Evolutionary conservation across 2,329 filamentous ascomycete species (phyloP).

Genomic region (Apiospora rasikravindrae): DNA sequence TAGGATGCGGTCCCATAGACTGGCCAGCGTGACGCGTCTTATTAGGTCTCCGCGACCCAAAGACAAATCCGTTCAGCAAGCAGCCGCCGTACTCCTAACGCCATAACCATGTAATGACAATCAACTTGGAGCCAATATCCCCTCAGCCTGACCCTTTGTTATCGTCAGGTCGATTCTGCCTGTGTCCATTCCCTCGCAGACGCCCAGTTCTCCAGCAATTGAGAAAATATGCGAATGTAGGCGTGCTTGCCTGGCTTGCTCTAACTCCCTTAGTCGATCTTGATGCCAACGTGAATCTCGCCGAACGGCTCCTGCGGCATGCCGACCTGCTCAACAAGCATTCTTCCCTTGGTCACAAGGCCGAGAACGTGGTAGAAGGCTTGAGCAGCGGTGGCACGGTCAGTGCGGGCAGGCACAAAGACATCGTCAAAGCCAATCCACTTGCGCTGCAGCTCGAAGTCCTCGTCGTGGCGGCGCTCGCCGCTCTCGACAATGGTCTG

Average conservation of each 20-base stretch:
- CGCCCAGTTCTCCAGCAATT: neutral
- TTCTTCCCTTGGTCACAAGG: constrained; percentile 68
- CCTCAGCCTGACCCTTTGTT: neutral
- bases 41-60: neutral
- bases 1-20: neutral
- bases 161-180: neutral
- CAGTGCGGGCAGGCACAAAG: constrained; percentile 61
- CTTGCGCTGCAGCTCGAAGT: constrained; percentile 38
- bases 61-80: neutral
- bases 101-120: neutral
- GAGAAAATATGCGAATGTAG: no score
- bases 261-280: constrained; percentile 24
- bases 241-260: neutral
- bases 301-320: constrained; percentile 49
- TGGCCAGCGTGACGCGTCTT: neutral
- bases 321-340: constrained; percentile 65
- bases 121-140: neutral
- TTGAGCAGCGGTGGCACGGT: constrained; percentile 70
- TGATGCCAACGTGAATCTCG: constrained; percentile 51
- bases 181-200: neutral
- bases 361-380: constrained; percentile 77
- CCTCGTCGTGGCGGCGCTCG: constrained; percentile 37
- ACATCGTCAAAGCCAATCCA: constrained; percentile 73
- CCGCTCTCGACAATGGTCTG: constrained; percentile 39
- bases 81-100: neutral